phyloP scores from a whole-genome alignment of 2,329 filamentous ascomycete species.

The Calonectria crousiana region DNA sequence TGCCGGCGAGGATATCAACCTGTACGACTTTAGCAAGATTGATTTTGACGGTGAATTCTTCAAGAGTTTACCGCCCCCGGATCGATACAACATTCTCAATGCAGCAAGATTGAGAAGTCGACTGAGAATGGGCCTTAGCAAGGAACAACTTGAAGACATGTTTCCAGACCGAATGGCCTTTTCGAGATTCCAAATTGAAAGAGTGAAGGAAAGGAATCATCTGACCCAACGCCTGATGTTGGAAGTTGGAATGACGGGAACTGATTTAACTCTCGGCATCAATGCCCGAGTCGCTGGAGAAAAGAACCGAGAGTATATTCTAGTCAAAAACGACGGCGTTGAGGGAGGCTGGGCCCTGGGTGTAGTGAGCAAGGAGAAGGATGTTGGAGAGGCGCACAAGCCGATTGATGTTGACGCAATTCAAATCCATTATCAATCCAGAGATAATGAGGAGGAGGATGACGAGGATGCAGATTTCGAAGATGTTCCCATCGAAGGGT shows the following conservation, averaged over 20 bases:
- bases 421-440: constrained; percentile 67
- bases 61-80: constrained; percentile 86
- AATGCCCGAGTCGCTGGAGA: constrained; percentile 83
- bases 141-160: constrained; percentile 96
- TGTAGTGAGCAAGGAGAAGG: constrained; percentile 88
- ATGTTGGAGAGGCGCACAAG: constrained; percentile 83
- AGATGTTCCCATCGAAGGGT: constrained; percentile 89
- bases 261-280: constrained; percentile 76
- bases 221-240: constrained; percentile 96
- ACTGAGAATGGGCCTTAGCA: constrained; percentile 94
- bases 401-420: constrained; percentile 90
- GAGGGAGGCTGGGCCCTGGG: constrained; percentile 97
- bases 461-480: constrained; percentile 88
- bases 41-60: constrained; percentile 98
- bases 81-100: constrained; percentile 98
- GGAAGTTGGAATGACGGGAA: constrained; percentile 88
- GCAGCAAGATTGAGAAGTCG: constrained; percentile 89
- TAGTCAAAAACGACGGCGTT: constrained; percentile 94
- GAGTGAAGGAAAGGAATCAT: constrained; percentile 92
- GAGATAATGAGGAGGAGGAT: constrained; percentile 68
- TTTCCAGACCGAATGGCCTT: constrained; percentile 98
- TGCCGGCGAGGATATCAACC: constrained; percentile 87
- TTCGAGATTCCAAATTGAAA: constrained; percentile 94
- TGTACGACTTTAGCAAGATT: constrained; percentile 98
- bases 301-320: constrained; percentile 90